Evolutionary conservation across 2,329 filamentous ascomycete genomes (phyloP), one percentile per base, ranked within the genome.

Genomic region (Fusarium musae): DNA sequence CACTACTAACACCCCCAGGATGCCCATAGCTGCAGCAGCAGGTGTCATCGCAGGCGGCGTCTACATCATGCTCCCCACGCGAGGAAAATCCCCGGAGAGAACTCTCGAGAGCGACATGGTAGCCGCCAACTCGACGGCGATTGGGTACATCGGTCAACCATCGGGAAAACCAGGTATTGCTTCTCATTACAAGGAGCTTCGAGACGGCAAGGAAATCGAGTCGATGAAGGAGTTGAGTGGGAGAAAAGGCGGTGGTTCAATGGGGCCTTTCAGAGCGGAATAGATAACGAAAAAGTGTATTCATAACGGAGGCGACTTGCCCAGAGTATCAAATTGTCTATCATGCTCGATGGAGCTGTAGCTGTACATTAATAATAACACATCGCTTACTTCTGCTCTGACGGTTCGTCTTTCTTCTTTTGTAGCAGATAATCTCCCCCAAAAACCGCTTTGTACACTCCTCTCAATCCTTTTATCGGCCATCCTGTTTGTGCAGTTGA

Each of bases 341-440:
- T 54, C 58, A 30, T 46, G 32, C 59, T 54, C 59, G 30, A 19
- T 46, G n/a, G 30, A 66, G 46, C 44, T 63, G 19, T 59, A 66
- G 46, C 44, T 63, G 19, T 59, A 60, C 44, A 72, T 43, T 53
- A 56, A 60, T 59, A 63, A 66, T 9, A 49, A 43, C 42, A 58
- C 23, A 16, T 36, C 19, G n/a, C 28, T 44, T 69, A 49, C 21
- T 73, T 72, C 26, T 61, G 69, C 47, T 72, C 49, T 23, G 34
- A 9, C 3, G 46, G 6, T 10, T 69, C 54, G 2, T 59, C 63
- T 1, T 44, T 74, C 65, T 75, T 75, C 78, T 82, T 83, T 47
- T 83, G 80, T 50, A 87, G 72, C 52, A 87, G 59, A 71, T 87
- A 87, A 61, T 87, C 85, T 0, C 84, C 83, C 0, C 85, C 85